These are phyloP conservation scores for Trichoderma semiorbis DNA, from an alignment of 2,329 filamentous ascomycete species.

Conservation along the genomic window DNA sequence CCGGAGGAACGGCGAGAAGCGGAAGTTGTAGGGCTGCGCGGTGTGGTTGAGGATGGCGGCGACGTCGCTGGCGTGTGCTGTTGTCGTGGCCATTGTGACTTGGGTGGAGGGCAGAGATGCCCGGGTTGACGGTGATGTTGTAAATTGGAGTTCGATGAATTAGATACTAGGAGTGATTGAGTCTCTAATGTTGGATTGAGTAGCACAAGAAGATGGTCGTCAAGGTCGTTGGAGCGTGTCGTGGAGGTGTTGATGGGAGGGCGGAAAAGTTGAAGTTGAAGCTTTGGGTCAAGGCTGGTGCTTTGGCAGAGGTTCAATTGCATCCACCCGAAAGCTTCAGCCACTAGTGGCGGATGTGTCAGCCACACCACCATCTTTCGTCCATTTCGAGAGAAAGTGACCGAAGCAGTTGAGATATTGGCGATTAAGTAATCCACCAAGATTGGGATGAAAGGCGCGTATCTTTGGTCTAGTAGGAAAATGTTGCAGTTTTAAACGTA, in stretches of 20 bases:
- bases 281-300: background rate
- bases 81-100: conserved; percentile 31
- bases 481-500: background rate
- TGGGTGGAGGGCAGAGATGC: background rate
- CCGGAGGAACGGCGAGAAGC: conserved; percentile 81
- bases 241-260: background rate
- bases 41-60: conserved; percentile 55
- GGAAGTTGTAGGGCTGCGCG: conserved; percentile 64
- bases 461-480: background rate
- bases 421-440: background rate
- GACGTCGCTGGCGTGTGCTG: conserved; percentile 26
- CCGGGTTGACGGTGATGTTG: background rate
- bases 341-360: conserved; percentile 19
- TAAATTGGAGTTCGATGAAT: background rate
- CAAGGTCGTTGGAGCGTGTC: background rate
- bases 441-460: background rate
- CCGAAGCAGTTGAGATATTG: background rate
- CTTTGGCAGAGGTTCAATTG: background rate
- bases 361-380: conserved; percentile 11
- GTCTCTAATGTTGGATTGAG: background rate
- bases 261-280: conserved; percentile 1
- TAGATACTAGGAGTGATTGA: background rate
- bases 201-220: background rate
- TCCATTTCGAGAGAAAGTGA: background rate
- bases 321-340: conserved; percentile 9